Conservation (phyloP, 805 yeast species). For the Saturnispora bothae region DNA sequence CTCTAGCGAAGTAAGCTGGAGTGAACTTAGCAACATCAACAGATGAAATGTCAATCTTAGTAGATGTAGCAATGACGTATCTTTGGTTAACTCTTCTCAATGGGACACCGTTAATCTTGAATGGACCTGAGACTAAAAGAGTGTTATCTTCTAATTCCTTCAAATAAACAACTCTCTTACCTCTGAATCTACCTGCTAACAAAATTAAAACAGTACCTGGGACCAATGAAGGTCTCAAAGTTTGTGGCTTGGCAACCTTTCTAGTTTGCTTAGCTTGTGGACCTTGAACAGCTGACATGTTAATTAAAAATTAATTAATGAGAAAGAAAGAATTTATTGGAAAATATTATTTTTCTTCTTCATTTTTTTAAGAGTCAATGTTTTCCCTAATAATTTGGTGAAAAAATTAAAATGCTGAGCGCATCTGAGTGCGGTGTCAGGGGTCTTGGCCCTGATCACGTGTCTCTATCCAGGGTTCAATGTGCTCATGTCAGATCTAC, state of each 20-base stretch:
- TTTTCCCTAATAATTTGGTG: neutral
- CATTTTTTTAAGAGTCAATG: neutral
- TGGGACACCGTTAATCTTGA: slow-evolving; percentile 99
- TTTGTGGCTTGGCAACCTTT: slow-evolving; percentile 88
- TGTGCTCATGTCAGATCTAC: neutral
- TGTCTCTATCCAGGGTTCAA: slow-evolving; percentile 1
- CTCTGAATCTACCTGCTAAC: slow-evolving; percentile 99
- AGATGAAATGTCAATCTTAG: slow-evolving; percentile 66
- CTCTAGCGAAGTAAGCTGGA: slow-evolving; percentile 94
- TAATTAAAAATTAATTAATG: neutral
- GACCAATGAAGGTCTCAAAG: slow-evolving; percentile 66
- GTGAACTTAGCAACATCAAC: slow-evolving; percentile 86
- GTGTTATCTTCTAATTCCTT: slow-evolving; percentile 97
- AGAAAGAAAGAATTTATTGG: neutral
- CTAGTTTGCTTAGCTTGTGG: slow-evolving; percentile 83
- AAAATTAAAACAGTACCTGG: slow-evolving; percentile 55
- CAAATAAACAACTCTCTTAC: slow-evolving; percentile 98
- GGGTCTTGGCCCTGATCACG: slow-evolving; percentile 8
- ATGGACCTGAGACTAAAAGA: slow-evolving; percentile 94
- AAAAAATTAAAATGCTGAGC: neutral
- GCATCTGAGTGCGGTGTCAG: slow-evolving; percentile 2
- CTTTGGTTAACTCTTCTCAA: slow-evolving; percentile 98
- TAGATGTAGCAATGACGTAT: slow-evolving; percentile 98
- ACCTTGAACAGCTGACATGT: slow-evolving; percentile 49
- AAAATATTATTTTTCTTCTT: neutral